Base-by-base conservation (phyloP, 768 basidiomycete species). In the Dacryopinax spathularia region DNA sequence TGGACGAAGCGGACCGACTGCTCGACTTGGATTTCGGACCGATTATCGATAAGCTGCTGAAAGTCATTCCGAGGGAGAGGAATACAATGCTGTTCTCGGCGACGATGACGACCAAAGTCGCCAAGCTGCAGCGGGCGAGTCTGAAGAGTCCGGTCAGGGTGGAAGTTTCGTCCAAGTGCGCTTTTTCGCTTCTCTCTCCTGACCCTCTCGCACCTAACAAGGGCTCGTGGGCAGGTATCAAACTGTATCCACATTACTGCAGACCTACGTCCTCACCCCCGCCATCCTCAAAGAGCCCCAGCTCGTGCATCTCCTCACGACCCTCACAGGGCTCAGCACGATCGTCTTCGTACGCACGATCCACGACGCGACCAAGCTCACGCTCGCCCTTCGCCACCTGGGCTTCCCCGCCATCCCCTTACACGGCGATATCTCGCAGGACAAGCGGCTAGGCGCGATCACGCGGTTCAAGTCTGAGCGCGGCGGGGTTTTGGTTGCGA, bases 41-140 rank as follows among this genome's bases (percentile, higher is more conserved):
- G 56, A 87, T 88, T 61, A 91, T 99, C 68, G 95, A 98, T 78
- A 92, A 91, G 77, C 93, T 99, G 70, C 81, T 99, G 34, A 95
- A 94, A 75, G 83, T 91, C 36, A 87, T 99, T 66, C 96, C 95
- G 22, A 90, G 85, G 70, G 94, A 97, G 69, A 83, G 96, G 12
- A 89, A 87, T 33, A 99, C 96, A 1, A 97, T 92, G 72, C 81
- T 99, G 1, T 99, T 93, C 77, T 97, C 95, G 25, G 96, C 95
- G 5, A 98, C 95, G 22, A 98, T 99, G 95, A 95, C 96, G 12
- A 92, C 91, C 15, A 98, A 97, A 76, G 92, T 99, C 2, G 91
- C 89, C 12, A 97, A 97, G 74, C 79, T 99, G 12, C 95, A 98
- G 73, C 77, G 95, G 62, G 94, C 96, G 33, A 93, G 91, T 78